These are phyloP conservation scores for Pouteria glomerata DNA, from an alignment of 148 eudicot genomes.

Conservation along the genomic window DNA sequence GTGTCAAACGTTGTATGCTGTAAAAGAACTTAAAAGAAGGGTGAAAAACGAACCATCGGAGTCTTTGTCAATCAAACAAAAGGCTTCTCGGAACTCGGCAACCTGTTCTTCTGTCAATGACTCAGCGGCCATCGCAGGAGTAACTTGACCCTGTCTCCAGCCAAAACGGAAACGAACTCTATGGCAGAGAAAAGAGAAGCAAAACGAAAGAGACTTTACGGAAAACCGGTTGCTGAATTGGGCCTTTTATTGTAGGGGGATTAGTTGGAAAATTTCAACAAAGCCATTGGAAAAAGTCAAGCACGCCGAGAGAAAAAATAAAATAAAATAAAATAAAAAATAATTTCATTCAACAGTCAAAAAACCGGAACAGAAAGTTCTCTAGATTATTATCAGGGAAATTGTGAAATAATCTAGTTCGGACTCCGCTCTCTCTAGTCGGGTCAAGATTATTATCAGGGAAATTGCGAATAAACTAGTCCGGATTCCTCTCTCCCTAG, in stretches of 20 bases:
- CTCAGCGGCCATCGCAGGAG: conserved; percentile 41
- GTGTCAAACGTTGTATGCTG: no score
- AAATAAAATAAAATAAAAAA: no score
- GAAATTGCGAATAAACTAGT: no score
- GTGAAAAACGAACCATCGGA: conserved; percentile 32
- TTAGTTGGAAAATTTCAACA: neutral
- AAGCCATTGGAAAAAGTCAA: neutral
- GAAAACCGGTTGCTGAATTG: neutral
- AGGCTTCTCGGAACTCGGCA: conserved; percentile 39
- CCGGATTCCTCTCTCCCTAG: no score
- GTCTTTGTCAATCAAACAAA: conserved; percentile 40
- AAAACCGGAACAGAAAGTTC: no score
- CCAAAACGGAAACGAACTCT: neutral
- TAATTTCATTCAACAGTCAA: no score
- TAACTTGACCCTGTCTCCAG: neutral
- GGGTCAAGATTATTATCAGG: no score
- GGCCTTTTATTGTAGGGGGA: neutral
- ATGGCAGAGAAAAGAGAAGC: neutral
- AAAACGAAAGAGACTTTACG: neutral
- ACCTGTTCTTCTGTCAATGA: conserved; percentile 32
- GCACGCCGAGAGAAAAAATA: no score
- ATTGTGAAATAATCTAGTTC: no score
- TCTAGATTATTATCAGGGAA: no score
- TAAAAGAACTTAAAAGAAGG: no score
- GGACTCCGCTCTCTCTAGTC: no score